These are phyloP conservation scores for Ascobolus immersus DNA, from an alignment of 495 filamentous ascomycete species.

Conservation along the genomic window DNA sequence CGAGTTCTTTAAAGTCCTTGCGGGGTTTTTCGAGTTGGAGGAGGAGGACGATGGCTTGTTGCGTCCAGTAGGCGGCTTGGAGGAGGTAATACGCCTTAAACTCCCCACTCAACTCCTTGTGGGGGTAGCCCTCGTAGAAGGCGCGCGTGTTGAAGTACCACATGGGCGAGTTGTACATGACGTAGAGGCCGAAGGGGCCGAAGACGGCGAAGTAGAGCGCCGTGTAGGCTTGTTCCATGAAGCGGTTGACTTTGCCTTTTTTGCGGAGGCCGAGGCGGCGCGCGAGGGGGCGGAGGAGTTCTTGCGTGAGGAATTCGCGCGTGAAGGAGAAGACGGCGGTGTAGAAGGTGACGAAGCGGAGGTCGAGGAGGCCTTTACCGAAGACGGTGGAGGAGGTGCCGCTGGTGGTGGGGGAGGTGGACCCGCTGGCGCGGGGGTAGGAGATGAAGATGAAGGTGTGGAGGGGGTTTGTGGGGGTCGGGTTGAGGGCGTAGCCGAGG, in stretches of 20 bases:
- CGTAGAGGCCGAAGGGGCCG: conserved; percentile 67
- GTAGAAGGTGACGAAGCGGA: conserved; percentile 77
- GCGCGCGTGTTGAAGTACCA: conserved; percentile 89
- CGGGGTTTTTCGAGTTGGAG: conserved; percentile 82
- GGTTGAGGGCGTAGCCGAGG: conserved; percentile 48
- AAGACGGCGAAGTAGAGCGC: conserved; percentile 80
- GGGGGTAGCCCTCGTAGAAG: conserved; percentile 84
- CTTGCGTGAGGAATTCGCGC: conserved; percentile 92
- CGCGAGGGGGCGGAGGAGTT: conserved; percentile 57
- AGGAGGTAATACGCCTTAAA: conserved; percentile 97
- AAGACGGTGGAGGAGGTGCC: conserved; percentile 37
- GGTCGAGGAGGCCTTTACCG: conserved; percentile 66
- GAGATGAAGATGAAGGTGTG: conserved; percentile 81
- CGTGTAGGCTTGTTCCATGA: conserved; percentile 96
- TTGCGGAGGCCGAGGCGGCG: conserved; percentile 40
- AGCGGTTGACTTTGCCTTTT: conserved; percentile 60
- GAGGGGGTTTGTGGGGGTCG: conserved; percentile 55
- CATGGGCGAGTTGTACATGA: conserved; percentile 74
- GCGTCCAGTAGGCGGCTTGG: conserved; percentile 86
- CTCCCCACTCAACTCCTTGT: conserved; percentile 52
- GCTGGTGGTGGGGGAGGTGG: conserved; percentile 14
- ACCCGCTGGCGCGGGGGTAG: conserved; percentile 34
- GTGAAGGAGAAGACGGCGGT: conserved; percentile 73
- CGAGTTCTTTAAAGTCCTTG: conserved; percentile 90
- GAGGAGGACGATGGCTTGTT: conserved; percentile 75